phyloP scores from a whole-genome alignment of 2,329 filamentous ascomycete species.

The Aspergillus sp. region DNA sequence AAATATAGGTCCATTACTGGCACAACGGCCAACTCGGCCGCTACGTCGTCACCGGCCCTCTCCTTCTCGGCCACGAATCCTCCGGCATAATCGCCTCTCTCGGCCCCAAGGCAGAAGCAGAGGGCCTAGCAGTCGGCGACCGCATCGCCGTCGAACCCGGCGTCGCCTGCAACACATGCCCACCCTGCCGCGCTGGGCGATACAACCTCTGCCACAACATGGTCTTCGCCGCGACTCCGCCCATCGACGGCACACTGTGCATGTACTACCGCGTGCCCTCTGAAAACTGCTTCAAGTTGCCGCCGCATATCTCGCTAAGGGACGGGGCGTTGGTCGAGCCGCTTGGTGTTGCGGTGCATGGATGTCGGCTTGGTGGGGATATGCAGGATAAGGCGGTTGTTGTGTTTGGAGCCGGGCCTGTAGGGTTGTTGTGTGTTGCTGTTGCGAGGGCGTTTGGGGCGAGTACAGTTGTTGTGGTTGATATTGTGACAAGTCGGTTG shows the following conservation, averaged over 20 bases:
- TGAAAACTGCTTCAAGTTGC: slow-evolving; percentile 86
- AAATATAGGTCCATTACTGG: slow-evolving; percentile 33
- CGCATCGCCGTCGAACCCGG: slow-evolving; percentile 69
- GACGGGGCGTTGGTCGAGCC: slow-evolving; percentile 86
- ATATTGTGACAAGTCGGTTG: slow-evolving; percentile 59
- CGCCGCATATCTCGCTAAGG: slow-evolving; percentile 51
- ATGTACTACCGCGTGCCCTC: slow-evolving; percentile 72
- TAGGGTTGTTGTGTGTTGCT: slow-evolving; percentile 76
- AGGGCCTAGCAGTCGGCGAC: slow-evolving; percentile 54
- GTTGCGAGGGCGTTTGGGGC: slow-evolving; percentile 77
- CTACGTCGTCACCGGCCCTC: slow-evolving; percentile 29
- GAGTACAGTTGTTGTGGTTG: slow-evolving; percentile 68
- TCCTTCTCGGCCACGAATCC: slow-evolving; percentile 59
- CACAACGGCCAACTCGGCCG: slow-evolving; percentile 32
- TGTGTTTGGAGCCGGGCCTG: slow-evolving; percentile 76
- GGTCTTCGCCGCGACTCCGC: slow-evolving; percentile 83
- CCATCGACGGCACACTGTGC: slow-evolving; percentile 75
- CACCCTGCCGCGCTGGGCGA: slow-evolving; percentile 64
- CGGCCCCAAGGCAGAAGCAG: slow-evolving; percentile 50
- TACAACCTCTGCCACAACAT: slow-evolving; percentile 86
- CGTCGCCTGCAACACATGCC: slow-evolving; percentile 62
- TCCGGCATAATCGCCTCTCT: slow-evolving; percentile 56
- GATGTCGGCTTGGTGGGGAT: slow-evolving; percentile 63
- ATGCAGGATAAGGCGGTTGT: slow-evolving; percentile 68
- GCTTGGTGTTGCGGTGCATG: slow-evolving; percentile 74